Base-by-base conservation (phyloP, 2,329 filamentous ascomycete genomes). In the Paramyrothecium roridum region DNA sequence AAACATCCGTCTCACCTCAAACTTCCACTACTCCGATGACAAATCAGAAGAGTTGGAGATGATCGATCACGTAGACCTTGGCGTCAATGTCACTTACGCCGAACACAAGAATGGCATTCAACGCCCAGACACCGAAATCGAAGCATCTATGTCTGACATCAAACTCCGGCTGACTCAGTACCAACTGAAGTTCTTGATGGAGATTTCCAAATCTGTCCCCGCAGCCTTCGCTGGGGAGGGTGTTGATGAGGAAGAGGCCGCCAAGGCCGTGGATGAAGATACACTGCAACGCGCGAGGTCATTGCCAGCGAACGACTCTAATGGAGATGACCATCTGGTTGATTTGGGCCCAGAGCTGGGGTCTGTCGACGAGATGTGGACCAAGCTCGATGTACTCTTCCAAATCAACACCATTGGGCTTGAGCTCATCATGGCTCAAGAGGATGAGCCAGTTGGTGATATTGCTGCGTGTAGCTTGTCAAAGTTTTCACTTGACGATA, bases 61-160 rank as follows among this genome's bases (percentile, higher is more conserved):
- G 77, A 96, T 99, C 63, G 93, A 99, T 66, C 92, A 97, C 63
- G 92, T 99, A 13, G 95, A 99, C 68, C 78, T 99, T 22, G 90
- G 90, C 50, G 97, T 99, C 74, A 90, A 90, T 57, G 87, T 99
- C 60, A 96, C 89, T 2, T 93, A 97, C 71, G 85, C 93, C 1
- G 93, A 98, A 67, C 95, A 99, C 68, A 86, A 85, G 62, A 72
- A 83, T 33, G 89, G 89, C 16, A 79, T 83, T 53, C 87, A 95
- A 65, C 84, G 93, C 43, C 95, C 95, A 1, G 93, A 99, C 66
- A 87, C 92, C 51, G 93, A 98, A 73, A 87, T 99, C 20, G 88
- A 95, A 69, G 93, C 93, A 3, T 88, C 84, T 50, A 91, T 99
- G 86, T 97, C 93, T 7, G 90, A 97, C 54, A 87, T 98, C 66